Conservation (phyloP, 129 eudicot species). For the Calendula officinalis region DNA sequence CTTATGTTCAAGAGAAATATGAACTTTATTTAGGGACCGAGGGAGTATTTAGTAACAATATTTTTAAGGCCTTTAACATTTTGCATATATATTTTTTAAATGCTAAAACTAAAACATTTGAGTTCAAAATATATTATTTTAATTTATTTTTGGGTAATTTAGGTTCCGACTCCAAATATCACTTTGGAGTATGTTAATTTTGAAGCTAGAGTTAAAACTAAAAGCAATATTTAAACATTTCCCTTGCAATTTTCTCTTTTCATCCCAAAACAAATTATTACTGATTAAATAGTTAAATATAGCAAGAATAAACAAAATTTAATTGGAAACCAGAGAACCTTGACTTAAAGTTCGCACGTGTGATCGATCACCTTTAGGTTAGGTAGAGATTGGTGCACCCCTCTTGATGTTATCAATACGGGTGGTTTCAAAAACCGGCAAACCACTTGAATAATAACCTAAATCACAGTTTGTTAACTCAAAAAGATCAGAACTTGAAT, state of each 20-base stretch:
- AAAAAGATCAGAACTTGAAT: conserved; percentile 94
- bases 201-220: background rate
- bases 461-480: conserved; percentile 75
- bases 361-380: background rate
- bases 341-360: conserved; percentile 11
- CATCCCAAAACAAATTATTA: conserved; percentile 24
- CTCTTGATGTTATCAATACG: conserved; percentile 71
- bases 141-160: no score
- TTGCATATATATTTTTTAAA: background rate
- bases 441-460: conserved; percentile 66
- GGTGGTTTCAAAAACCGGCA: conserved; percentile 90
- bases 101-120: background rate
- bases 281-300: conserved; percentile 3
- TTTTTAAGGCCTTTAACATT: background rate
- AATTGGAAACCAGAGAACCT: conserved; percentile 20
- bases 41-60: no score
- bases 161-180: no score
- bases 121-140: no score
- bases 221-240: background rate
- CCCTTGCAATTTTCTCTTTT: conserved; percentile 7
- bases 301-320: conserved; percentile 16
- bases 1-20: no score
- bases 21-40: no score
- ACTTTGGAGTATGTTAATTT: no score
- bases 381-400: conserved; percentile 49